Evolutionary conservation across 192 early-diverging fungal genomes (phyloP), one percentile per base, ranked within the genome.

Genomic region (Umbelopsis ramanniana): DNA sequence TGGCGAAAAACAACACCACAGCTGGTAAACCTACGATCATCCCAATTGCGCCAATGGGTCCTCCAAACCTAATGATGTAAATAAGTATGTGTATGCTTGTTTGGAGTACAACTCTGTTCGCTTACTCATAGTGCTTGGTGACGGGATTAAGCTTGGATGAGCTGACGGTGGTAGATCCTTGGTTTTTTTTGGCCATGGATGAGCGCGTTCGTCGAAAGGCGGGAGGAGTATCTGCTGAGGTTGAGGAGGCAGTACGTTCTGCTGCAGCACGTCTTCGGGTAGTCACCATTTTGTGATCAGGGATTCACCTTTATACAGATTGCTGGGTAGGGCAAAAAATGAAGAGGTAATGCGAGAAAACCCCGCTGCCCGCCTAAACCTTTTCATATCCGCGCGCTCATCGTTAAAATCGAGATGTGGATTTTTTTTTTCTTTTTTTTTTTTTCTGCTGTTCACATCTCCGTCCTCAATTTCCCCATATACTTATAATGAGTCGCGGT

Each of bases 31-130:
- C 72, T 17, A 76, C 53, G 46, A 89, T 77, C 76, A 92, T 87
- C 12, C 79, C 79, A 17, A 85, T 66, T 0, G 91, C 80, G 38
- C 89, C 89, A 12, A 86, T 78, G 0, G 86, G 86, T 11, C 90
- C 91, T 14, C 93, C 78, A 72, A 97, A 96, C 77, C 57, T 63
- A 35, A 38, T 29, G 17, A 37, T 3, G 15, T 37, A 3, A n/a
- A 17, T n/a, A 29, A 50, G 48, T 50, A 50, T 50, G 17, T 21
- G 0, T 19, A 15, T 0, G n/a, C n/a, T 9, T 50, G 0, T 21
- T 21, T 21, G 15, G 15, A 0, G 5, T 50, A 48, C 9, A 15
- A 4, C 14, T 15, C 0, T 50, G 4, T 37, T 17, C 24, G 6
- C 57, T 29, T 63, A 63, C 57, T 63, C 57, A 37, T 63, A 63